Evolutionary conservation across 257 asterid genomes (phyloP), one percentile per base, ranked within the genome.

Genomic region (Hygrophila difformis): DNA sequence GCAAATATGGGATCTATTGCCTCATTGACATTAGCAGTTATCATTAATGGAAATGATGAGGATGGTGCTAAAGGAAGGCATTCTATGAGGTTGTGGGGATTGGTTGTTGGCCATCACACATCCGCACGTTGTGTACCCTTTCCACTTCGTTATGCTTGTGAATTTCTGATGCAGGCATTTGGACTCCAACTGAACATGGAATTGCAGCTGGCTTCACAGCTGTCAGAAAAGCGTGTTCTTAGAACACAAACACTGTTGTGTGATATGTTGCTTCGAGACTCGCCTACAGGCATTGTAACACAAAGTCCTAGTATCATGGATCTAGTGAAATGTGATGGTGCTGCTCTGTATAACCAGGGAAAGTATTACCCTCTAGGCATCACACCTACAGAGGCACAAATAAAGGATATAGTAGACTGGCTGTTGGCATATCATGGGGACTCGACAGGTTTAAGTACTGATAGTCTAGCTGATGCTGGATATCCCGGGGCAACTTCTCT

Each of bases 381-480:
- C 23, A 67, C 87, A 5, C 82, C 87, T 12, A 58, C 67, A 34
- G 79, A 68, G 45, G 23, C 64, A 14, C 77, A 73, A 52, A 63
- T 74, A 40, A 77, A 64, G 58, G 82, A 65, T 21, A 70, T 77
- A 8, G 76, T 67, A 29, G 56, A 67, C 12, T 78, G 87, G 87
- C 36, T 78, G 51, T 19, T 68, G 53, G 40, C 63, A 1, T 49
- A 12, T 23, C 87, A 74, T 42, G 75, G 74, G 47, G 80, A 74
- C 44, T 78, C 83, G 4, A 77, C 87, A 3, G 83, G 87, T 7
- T 54, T 78, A 59, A 78, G 87, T 60, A 78, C 80, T 0, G 87
- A 78, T 36, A 78, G 87, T 61, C 48, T 77, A 17, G 72, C 55
- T 17, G 77, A 67, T 55, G 83, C 75, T 7, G 83, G 87, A 31